Percentiles rank a stretch among this genome's conserved stretches.
phyloP scores from a whole-genome alignment of 768 basidiomycete species.

The Floccularia luteovirens region DNA sequence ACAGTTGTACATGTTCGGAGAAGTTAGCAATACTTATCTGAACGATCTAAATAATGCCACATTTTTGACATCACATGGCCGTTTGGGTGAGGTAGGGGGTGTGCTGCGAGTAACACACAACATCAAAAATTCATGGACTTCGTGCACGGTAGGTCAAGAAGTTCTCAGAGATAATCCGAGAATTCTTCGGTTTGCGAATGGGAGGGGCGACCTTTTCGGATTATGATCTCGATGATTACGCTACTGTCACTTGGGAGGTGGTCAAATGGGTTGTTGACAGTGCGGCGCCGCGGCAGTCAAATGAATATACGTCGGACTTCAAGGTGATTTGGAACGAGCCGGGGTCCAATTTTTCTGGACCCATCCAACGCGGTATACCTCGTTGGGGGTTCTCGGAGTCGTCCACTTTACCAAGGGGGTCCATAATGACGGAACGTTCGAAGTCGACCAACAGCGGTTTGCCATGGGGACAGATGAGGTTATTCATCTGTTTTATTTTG shows the following conservation, averaged over 20 bases:
- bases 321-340: not conserved
- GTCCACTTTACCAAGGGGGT: not conserved
- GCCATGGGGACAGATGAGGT: not conserved
- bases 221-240: not conserved
- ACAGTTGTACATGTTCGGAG: too few relatives aligned
- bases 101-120: too few relatives aligned
- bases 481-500: slow-evolving; percentile 1
- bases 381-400: not conserved
- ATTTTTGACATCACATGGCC: too few relatives aligned
- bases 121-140: too few relatives aligned
- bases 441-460: not conserved
- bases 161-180: not conserved
- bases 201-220: not conserved
- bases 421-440: not conserved
- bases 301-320: not conserved
- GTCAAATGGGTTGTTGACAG: not conserved
- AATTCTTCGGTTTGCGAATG: not conserved
- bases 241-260: not conserved
- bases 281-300: too few relatives aligned
- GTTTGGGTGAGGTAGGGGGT: too few relatives aligned
- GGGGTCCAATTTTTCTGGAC: not conserved
- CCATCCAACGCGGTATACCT: not conserved
- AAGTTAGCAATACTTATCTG: too few relatives aligned
- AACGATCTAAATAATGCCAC: too few relatives aligned
- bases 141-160: not conserved